Evolutionary conservation across 2,329 filamentous ascomycete species (phyloP).

Genomic region (Monilinia laxa): DNA sequence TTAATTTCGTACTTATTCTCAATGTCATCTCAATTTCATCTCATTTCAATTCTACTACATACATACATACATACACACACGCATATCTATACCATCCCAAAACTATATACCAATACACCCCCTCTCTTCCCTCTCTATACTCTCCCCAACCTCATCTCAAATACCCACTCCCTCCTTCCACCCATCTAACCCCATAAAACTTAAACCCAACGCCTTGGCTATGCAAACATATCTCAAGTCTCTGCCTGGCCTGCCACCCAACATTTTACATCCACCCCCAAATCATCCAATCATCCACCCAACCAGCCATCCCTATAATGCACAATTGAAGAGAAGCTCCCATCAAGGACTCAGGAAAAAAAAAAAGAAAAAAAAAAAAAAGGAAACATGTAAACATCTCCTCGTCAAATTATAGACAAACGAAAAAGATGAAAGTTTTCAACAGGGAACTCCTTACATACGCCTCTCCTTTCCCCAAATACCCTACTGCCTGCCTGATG

Average conservation of each 20-base stretch:
- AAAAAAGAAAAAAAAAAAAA: background rate
- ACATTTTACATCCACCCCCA: background rate
- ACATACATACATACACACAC: background rate
- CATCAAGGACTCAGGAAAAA: background rate
- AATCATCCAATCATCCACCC: background rate
- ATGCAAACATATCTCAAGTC: background rate
- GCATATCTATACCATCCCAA: background rate
- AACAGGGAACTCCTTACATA: background rate
- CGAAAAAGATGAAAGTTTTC: background rate
- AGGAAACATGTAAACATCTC: background rate
- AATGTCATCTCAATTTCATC: too few species aligned
- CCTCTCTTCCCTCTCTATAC: background rate
- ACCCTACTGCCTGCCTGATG: background rate
- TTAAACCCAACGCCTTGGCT: background rate
- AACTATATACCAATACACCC: background rate
- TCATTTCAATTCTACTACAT: background rate
- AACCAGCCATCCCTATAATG: background rate
- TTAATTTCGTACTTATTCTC: too few species aligned
- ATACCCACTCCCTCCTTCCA: background rate
- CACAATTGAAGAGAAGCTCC: background rate
- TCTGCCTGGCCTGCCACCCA: background rate
- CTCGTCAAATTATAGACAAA: background rate
- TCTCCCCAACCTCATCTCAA: background rate
- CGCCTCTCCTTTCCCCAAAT: background rate
- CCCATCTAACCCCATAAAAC: background rate